These are phyloP conservation scores for Colletotrichum tamarilloi DNA, from an alignment of 2,329 filamentous ascomycete genomes.

Conservation along the genomic window DNA sequence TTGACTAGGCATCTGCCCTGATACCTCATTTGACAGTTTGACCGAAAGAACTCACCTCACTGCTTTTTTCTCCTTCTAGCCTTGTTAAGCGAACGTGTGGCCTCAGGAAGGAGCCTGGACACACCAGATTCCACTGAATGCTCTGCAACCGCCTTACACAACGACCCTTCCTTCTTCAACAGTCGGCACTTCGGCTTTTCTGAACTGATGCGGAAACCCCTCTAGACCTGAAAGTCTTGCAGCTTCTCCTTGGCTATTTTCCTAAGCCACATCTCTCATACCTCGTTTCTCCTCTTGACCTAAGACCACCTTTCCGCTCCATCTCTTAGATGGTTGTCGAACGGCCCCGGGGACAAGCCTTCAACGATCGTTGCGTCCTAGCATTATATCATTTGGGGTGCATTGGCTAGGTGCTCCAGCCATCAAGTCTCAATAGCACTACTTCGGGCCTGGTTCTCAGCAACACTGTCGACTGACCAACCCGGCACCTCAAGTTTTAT, in stretches of 20 bases:
- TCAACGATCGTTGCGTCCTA: not conserved
- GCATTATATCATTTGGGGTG: not conserved
- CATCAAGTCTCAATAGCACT: not conserved
- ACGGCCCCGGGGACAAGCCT: not conserved
- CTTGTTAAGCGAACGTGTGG: not conserved
- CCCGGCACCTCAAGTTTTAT: not conserved
- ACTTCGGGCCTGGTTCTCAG: not conserved
- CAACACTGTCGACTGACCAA: not conserved
- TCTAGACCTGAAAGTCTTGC: not conserved
- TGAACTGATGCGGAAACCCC: not conserved
- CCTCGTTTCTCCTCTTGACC: not conserved
- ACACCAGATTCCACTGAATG: not conserved
- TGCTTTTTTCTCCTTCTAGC: not conserved
- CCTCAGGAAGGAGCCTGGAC: not conserved
- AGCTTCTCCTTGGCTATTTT: not conserved
- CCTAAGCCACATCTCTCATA: not conserved
- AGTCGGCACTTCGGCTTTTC: not conserved
- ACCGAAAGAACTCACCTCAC: not conserved
- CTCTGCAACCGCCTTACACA: not conserved
- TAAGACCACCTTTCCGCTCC: not conserved
- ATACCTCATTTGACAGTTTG: not conserved
- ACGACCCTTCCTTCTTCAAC: not conserved
- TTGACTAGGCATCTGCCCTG: not conserved
- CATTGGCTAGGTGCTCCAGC: not conserved
- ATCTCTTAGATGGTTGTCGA: slow-evolving; percentile 5